Evolutionary conservation across 805 yeast genomes (phyloP), one percentile per base, ranked within the genome.

Genomic region (Myxozyma geophila): DNA sequence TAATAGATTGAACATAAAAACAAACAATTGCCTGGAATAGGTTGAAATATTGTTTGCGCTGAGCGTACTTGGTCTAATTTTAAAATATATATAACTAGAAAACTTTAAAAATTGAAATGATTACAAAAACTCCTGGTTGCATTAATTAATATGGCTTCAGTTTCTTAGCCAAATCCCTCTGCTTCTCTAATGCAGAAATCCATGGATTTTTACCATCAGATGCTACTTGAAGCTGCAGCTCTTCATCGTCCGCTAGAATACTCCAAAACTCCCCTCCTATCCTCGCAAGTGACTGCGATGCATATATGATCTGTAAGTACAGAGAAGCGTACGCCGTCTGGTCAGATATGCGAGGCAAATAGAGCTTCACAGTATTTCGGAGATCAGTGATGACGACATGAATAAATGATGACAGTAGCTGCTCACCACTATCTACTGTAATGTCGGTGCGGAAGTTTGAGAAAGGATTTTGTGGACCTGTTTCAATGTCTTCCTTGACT

Each of bases 271-370:
- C 90, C 2, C 84, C 85, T 13, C 89, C 87, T 21, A 85, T 83
- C 66, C 92, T 79, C 0, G 88, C 86, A 58, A 93, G 79, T 43
- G 96, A 87, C 73, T 88, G 91, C n/a, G 96, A 88, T 68, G 97
- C 90, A 76, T 92, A 93, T 0, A 90, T 86, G 44, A 92, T 76
- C 75, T 93, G 99, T 40, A 93, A 77, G 67, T 92, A 83, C 23
- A 92, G 78, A 0, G 93, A 89, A 61, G 88, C 88, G 39, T 73
- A 62, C 12, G 71, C 70, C 15, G 74, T 60, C 12, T 67, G 59
- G 51, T 76, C 78, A 1, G 71, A 62, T 40, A 78, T 65, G 13
- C 58, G 58, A 6, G 77, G 77, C 12, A 72, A 67, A 12, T 65
- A 58, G 59, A 69, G 59, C 44, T 62, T 48, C 52, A 75, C 54